Base-by-base conservation (phyloP, 768 basidiomycete genomes). In the Auriculariales sp. region DNA sequence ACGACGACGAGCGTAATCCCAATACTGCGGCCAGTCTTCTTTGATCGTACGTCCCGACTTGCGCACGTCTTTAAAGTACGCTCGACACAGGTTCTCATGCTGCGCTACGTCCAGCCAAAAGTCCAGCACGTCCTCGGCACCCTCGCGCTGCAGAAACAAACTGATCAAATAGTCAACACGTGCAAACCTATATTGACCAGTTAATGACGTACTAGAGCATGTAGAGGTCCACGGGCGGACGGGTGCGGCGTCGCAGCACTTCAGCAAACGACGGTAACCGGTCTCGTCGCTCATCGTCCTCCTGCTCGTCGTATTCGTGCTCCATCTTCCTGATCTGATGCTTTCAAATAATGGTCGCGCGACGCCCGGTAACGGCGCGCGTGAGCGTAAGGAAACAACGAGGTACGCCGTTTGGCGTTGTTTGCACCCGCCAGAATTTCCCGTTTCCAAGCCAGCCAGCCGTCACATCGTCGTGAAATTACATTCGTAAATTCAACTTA, bases 51-150 rank as follows among this genome's bases (percentile, higher is more conserved):
- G 78, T 2, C 93, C 92, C 0, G 92, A 92, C 68, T 93, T 92
- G 60, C 88, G 83, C 48, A 99, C 80, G 64, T 98, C 95, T 72
- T 97, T 95, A 78, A 99, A 98, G 66, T 98, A 98, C 6, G 94
- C 95, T 53, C 93, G 78, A 65, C 94, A 98, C 29, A 99, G 79
- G 62, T 97, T 97, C 69, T 98, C 95, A 63, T 99, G 95, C 67
- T 98, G 95, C 58, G 95, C 92, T 4, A 98, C 95, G 63, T 99
- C 95, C 27, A 99, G 77, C 93, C 94, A 98, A 59, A 98, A 98
- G 64, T 99, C 95, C 39, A 99, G 69, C 46, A 92, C 86, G 64
- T 99, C 95, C 62, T 98, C 94, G 49, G 89, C 80, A 24, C 90
- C 88, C 66, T 99, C 94, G 30, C 91, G 79, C 62, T 98, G 94